Evolutionary conservation across 306 rosid genomes (phyloP).

Genomic region (Trifolium dubium): DNA sequence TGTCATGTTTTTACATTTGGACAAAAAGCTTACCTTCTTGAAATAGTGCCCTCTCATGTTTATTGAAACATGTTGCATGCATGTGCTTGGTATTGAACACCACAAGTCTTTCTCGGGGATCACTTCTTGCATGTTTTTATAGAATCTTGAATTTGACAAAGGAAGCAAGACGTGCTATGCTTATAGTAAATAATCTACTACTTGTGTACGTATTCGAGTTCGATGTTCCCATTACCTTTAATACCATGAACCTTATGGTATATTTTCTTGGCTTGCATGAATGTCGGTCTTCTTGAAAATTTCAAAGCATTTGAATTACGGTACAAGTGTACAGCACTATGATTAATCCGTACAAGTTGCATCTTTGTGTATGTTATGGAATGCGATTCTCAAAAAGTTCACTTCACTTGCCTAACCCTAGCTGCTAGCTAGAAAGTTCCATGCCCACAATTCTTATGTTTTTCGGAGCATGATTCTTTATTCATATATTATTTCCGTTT

Average conservation of each 20-base stretch:
- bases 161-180: constrained; percentile 28
- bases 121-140: neutral
- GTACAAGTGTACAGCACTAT: neutral
- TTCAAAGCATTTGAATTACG: constrained; percentile 37
- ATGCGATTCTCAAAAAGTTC: neutral
- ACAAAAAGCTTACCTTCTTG: constrained; percentile 38
- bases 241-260: constrained; percentile 13
- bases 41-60: constrained; percentile 31
- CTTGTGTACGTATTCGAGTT: neutral
- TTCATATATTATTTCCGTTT: too few species aligned
- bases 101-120: constrained; percentile 1
- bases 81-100: constrained; percentile 42
- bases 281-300: constrained; percentile 45
- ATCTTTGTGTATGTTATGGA: neutral
- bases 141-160: constrained; percentile 29
- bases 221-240: constrained; percentile 1
- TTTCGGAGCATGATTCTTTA: too few species aligned
- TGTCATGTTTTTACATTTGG: neutral
- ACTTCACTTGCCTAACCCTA: neutral
- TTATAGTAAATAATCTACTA: constrained; percentile 17
- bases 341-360: constrained; percentile 28
- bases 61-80: constrained; percentile 19
- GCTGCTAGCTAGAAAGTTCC: constrained; percentile 39
- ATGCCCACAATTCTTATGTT: constrained; percentile 5
- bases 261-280: constrained; percentile 45